A percentile compares a stretch with the other conserved stretches of the same genome.
Evolutionary conservation across 352 stramenopile species (phyloP).

Genomic region (Halophytophthora batemanensis): DNA sequence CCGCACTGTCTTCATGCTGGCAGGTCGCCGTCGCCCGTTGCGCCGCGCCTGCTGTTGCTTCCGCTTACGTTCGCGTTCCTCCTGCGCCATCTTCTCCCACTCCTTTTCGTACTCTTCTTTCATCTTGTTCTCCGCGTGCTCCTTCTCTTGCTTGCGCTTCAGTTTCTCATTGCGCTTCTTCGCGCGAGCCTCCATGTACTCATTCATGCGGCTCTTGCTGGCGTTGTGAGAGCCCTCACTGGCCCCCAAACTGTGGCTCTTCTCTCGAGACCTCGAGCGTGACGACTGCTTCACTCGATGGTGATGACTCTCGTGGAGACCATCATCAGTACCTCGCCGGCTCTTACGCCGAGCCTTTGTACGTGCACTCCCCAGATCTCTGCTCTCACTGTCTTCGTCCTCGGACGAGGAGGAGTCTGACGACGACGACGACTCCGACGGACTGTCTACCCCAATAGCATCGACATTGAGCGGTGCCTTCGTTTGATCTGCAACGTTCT

Average conservation of each 20-base stretch:
- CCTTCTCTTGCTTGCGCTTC: constrained; percentile 69
- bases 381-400: constrained; percentile 15
- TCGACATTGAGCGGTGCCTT: constrained; percentile 12
- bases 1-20: constrained; percentile 80
- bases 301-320: constrained; percentile 7
- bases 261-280: constrained; percentile 39
- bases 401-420: constrained; percentile 22
- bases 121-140: constrained; percentile 70
- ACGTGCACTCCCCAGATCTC: constrained; percentile 10
- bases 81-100: constrained; percentile 86
- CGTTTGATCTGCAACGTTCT: constrained; percentile 15
- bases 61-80: constrained; percentile 77
- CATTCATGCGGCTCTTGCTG: constrained; percentile 84
- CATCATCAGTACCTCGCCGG: constrained; percentile 24
- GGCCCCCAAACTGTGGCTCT: constrained; percentile 35
- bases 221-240: constrained; percentile 26
- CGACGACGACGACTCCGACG: constrained; percentile 29
- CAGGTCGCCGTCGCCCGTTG: constrained; percentile 60
- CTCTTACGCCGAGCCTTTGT: constrained; percentile 19
- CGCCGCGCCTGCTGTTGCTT: constrained; percentile 76
- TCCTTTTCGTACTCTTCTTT: constrained; percentile 87
- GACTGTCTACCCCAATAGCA: constrained; percentile 12
- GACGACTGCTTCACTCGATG: constrained; percentile 18
- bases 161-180: constrained; percentile 78
- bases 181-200: constrained; percentile 84